Conservation (phyloP, 768 basidiomycete genomes). For the Baorangia bicolor region DNA sequence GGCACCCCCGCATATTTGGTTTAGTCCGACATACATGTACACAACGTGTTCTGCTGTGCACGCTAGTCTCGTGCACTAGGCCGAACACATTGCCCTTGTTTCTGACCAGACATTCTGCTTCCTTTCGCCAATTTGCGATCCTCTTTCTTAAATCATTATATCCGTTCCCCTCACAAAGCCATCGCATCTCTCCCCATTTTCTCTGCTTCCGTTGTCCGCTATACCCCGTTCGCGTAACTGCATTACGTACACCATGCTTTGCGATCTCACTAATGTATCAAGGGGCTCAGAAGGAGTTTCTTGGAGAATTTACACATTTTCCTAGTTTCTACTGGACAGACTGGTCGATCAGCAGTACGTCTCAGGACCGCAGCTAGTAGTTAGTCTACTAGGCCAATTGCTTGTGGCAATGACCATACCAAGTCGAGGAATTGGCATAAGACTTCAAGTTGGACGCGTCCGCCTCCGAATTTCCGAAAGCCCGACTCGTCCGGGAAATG, state of each 20-base stretch:
- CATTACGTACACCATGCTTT: conserved; percentile 29
- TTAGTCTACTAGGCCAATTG: background rate
- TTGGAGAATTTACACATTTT: conserved; percentile 14
- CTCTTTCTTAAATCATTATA: conserved; percentile 12
- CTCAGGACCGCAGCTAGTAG: background rate
- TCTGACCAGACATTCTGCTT: conserved; percentile 11
- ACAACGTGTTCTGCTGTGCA: conserved; percentile 14
- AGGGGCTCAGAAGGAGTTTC: conserved; percentile 8
- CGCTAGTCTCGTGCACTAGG: conserved; percentile 18
- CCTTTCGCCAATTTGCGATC: conserved; percentile 5
- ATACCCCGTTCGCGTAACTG: conserved; percentile 34
- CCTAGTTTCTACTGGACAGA: background rate
- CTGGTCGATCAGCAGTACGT: background rate
- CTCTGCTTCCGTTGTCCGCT: conserved; percentile 13
- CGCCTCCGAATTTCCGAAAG: no score
- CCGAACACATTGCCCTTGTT: conserved; percentile 4
- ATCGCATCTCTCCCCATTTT: conserved; percentile 16
- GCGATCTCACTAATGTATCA: conserved; percentile 34
- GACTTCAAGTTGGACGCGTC: no score
- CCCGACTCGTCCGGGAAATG: no score
- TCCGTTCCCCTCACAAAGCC: conserved; percentile 11
- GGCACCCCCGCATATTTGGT: conserved; percentile 12
- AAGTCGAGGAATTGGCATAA: no score
- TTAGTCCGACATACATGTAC: conserved; percentile 24
- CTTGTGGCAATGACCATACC: no score